These are phyloP conservation scores for Fusarium sulawesiense DNA, from an alignment of 2,329 filamentous ascomycete species.

Conservation along the genomic window DNA sequence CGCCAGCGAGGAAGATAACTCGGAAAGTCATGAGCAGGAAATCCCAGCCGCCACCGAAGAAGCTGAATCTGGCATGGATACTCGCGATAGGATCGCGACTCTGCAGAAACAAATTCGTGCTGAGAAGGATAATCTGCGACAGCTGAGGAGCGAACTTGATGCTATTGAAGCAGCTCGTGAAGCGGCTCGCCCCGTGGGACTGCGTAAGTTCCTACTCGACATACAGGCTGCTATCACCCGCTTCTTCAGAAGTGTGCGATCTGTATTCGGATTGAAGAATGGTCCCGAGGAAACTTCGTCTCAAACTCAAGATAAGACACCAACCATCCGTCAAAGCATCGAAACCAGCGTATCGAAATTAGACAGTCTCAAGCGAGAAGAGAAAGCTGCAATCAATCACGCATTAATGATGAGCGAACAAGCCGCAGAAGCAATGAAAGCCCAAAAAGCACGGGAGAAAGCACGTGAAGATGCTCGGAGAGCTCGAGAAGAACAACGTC, in stretches of 20 bases:
- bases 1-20: fast-evolving
- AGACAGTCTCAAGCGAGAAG: neutral
- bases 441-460: neutral
- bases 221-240: neutral
- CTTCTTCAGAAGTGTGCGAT: neutral
- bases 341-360: neutral
- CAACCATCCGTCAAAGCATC: conserved; percentile 6
- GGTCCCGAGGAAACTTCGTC: neutral
- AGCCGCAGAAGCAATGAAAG: neutral
- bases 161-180: neutral
- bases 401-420: neutral
- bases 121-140: conserved; percentile 4
- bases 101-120: conserved; percentile 2
- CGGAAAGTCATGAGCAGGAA: neutral
- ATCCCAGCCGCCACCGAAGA: neutral
- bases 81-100: neutral
- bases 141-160: neutral
- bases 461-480: neutral
- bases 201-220: neutral
- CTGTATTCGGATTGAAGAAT: neutral
- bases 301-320: neutral
- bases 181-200: neutral
- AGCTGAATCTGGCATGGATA: neutral
- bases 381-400: neutral
- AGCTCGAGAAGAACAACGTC: neutral